Evolutionary conservation across 345 rosid genomes (phyloP), one percentile per base, ranked within the genome.

Genomic region (Heritiera fomes): DNA sequence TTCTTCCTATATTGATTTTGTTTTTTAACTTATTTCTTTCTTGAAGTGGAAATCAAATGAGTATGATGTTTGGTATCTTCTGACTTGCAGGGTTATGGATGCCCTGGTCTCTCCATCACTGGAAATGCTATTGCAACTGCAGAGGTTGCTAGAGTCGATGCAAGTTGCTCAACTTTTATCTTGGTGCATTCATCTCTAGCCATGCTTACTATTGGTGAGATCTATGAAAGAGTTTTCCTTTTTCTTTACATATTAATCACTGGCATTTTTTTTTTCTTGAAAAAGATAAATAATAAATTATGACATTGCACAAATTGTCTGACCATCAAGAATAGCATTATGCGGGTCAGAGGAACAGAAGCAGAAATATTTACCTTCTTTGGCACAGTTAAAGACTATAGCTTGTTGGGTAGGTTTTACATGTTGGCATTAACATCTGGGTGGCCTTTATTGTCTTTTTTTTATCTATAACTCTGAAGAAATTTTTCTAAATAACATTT

Each of bases 141-240:
- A 23, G 99, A 94, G 84, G 47, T 97, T 70, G 93, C 98, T 76
- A 87, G 99, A 88, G 99, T 97, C 79, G 98, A 97, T 91, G 99
- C 98, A 15, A 97, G 99, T 77, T 90, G 92, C 82, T 85, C 90
- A 30, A 93, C 99, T 49, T 97, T 94, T 87, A 75, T 90, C 73
- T 85, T 97, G 91, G 98, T 88, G 88, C 98, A 93, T 83, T 89
- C 95, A 55, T 92, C 95, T 79, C 78, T 97, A 82, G 98, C 88
- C 53, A 94, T 97, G 99, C 98, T 97, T 62, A 94, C 94, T n/a
- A 94, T 97, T 64, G 97, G 98, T 94, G 76, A 83, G 87, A 64
- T 83, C 77, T 81, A 72, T 32, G 68, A 18, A 59, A n/a, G 12
- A 11, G 71, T 23, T 73, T 50, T 6, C 34, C 17, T 30, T 60